phyloP scores from a whole-genome alignment of 2,329 filamentous ascomycete genomes.

The Paracorniculantispora psalliotae region DNA sequence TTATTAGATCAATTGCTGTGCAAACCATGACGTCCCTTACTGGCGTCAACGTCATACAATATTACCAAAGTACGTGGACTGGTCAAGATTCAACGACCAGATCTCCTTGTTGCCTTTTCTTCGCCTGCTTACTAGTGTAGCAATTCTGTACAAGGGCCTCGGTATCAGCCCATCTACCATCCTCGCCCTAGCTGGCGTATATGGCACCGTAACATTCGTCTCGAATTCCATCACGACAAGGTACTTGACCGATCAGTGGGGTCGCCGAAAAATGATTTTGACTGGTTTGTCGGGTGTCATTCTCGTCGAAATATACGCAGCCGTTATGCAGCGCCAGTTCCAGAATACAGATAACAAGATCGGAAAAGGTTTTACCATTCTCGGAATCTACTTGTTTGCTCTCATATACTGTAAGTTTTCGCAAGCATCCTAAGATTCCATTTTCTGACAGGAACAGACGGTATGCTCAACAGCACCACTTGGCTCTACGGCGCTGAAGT shows the following conservation, averaged over 20 bases:
- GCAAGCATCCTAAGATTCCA: too few relatives aligned
- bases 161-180: constrained; percentile 46
- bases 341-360: constrained; percentile 49
- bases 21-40: constrained; percentile 54
- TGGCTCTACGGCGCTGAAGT: constrained; percentile 54
- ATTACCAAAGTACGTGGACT: constrained; percentile 35
- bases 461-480: constrained; percentile 49
- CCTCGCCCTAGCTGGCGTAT: constrained; percentile 49
- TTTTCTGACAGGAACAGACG: constrained; percentile 21
- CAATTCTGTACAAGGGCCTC: constrained; percentile 49
- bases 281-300: constrained; percentile 47
- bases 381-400: constrained; percentile 56
- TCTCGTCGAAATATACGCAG: constrained; percentile 53
- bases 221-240: constrained; percentile 47
- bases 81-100: too few relatives aligned
- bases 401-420: constrained; percentile 38
- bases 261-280: constrained; percentile 54
- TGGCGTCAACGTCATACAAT: constrained; percentile 52
- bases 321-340: constrained; percentile 54
- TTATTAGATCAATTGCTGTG: constrained; percentile 42
- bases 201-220: constrained; percentile 48
- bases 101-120: neutral
- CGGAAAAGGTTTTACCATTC: constrained; percentile 55
- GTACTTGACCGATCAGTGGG: constrained; percentile 53
- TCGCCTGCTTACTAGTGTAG: neutral